These are phyloP conservation scores for Tylopilus orsonianus DNA, from an alignment of 1,284 basidiomycete genomes.

Conservation along the genomic window DNA sequence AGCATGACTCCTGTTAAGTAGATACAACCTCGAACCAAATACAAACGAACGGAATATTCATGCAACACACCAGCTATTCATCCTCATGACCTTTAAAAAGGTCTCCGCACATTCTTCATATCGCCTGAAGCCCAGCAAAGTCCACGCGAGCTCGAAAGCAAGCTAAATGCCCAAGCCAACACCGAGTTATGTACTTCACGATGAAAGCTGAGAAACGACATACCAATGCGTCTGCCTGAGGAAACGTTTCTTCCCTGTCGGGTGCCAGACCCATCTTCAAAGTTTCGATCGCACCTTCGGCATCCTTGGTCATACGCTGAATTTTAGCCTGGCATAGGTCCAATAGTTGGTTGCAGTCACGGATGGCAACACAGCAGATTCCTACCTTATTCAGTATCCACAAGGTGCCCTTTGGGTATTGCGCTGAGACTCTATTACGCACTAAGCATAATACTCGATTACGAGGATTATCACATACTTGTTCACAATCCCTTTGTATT, in stretches of 20 bases:
- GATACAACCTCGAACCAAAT: not conserved
- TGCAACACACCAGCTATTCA: slow-evolving; percentile 65
- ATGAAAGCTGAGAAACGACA: not conserved
- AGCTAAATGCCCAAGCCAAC: slow-evolving; percentile 42
- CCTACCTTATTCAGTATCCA: slow-evolving; percentile 74
- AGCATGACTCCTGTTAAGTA: slow-evolving; percentile 58
- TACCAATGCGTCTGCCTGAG: slow-evolving; percentile 71
- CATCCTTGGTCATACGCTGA: slow-evolving; percentile 64
- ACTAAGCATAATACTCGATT: not conserved
- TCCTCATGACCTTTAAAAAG: slow-evolving; percentile 61
- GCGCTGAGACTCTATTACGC: slow-evolving; percentile 43
- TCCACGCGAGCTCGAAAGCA: slow-evolving; percentile 77
- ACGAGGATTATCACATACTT: slow-evolving; percentile 38
- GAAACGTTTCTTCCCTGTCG: slow-evolving; percentile 51
- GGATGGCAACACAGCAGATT: not conserved
- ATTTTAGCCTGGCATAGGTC: slow-evolving; percentile 61
- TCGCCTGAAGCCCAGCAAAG: slow-evolving; percentile 58
- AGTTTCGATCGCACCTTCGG: slow-evolving; percentile 60
- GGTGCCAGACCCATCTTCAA: slow-evolving; percentile 59
- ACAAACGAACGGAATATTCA: not conserved
- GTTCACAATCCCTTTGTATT: slow-evolving; percentile 63
- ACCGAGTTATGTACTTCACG: not conserved
- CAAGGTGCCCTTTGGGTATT: slow-evolving; percentile 67
- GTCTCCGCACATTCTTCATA: slow-evolving; percentile 67
- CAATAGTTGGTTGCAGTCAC: not conserved